A percentile compares a stretch with the other conserved stretches of the same genome.
Conservation (phyloP, 768 basidiomycete species). For the Agaricus subrufescens region DNA sequence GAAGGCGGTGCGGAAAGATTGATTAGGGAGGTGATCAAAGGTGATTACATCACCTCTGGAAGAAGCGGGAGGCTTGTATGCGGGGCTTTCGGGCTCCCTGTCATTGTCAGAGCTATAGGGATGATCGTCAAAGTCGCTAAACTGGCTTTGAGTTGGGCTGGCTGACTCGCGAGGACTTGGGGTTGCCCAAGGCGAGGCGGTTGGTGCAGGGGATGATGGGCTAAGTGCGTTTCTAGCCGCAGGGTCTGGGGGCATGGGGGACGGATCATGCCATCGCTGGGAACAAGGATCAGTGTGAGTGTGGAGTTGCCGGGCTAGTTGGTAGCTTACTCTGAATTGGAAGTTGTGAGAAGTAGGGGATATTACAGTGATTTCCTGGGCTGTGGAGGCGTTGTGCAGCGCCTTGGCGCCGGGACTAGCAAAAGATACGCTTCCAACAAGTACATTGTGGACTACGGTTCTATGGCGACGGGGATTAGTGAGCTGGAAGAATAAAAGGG, state of each 20-base stretch:
- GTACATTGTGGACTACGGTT: slow-evolving; percentile 68
- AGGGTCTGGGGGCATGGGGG: slow-evolving; percentile 54
- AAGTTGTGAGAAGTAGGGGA: slow-evolving; percentile 53
- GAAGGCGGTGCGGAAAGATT: slow-evolving; percentile 73
- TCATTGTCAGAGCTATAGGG: slow-evolving; percentile 2
- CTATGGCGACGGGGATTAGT: slow-evolving; percentile 23
- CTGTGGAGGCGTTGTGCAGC: slow-evolving; percentile 76
- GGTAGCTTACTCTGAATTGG: slow-evolving; percentile 42
- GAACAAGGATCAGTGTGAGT: slow-evolving; percentile 2
- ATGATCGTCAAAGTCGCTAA: slow-evolving; percentile 8
- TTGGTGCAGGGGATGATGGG: slow-evolving; percentile 21
- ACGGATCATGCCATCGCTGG: slow-evolving; percentile 68
- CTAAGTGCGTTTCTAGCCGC: slow-evolving; percentile 22
- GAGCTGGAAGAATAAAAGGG: neutral
- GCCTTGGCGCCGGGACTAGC: slow-evolving; percentile 72
- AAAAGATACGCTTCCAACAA: slow-evolving; percentile 77
- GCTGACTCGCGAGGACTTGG: slow-evolving; percentile 17
- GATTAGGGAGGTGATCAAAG: slow-evolving; percentile 61
- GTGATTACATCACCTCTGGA: slow-evolving; percentile 26
- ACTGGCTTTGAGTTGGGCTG: slow-evolving; percentile 6
- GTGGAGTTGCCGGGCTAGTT: neutral
- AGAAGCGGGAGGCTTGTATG: neutral
- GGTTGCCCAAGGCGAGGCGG: slow-evolving; percentile 14
- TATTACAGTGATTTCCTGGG: slow-evolving; percentile 75
- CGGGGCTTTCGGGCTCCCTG: neutral